Base-by-base conservation (phyloP, 306 rosid species). In the Cucumis cinereus region DNA sequence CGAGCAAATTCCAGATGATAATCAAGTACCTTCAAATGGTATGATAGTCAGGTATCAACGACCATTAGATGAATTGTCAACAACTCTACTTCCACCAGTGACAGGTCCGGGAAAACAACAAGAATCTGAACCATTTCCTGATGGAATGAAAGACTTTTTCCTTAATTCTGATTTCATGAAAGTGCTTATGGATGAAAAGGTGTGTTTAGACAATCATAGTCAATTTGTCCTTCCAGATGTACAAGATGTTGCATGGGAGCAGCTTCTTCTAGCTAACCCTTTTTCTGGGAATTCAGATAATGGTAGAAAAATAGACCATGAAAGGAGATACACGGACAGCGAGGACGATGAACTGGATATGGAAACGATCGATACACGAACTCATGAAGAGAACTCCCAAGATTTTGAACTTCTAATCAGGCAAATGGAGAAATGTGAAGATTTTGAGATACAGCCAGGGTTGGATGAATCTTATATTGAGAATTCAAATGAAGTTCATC, bases 131-230 rank as follows among this genome's bases (percentile, higher is more conserved):
- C 55, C 84, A 58, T 79, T 76, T 73, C 55, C 81, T 1, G 92
- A 89, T 71, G 91, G 89, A 79, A 59, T 78, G 75, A 85, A 85
- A 50, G 98, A 93, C 56, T 74, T 84, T 68, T 76, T 85, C 76
- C 80, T 87, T 79, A 88, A 87, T 87, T 82, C 96, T 2, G 93
- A 92, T 63, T 89, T 93, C 85, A 67, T 93, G 89, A 88, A 93
- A 79, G 79, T 83, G 59, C 93, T 91, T 70, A 79, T 84, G 90
- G 98, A 93, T 81, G 98, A 91, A 77, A 88, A 89, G 19, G 12
- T 50, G 55, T 50, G 55, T 50, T 50, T 86, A 8, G 99, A 92
- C 49, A 83, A 79, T 43, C 87, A 82, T 43, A 75, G 87, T 55
- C 92, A 88, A 0, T 86, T 90, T 77, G 67, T 85, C 77, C 80